phyloP scores from a whole-genome alignment of 1,284 basidiomycete species.

The Coniferiporia weirii region DNA sequence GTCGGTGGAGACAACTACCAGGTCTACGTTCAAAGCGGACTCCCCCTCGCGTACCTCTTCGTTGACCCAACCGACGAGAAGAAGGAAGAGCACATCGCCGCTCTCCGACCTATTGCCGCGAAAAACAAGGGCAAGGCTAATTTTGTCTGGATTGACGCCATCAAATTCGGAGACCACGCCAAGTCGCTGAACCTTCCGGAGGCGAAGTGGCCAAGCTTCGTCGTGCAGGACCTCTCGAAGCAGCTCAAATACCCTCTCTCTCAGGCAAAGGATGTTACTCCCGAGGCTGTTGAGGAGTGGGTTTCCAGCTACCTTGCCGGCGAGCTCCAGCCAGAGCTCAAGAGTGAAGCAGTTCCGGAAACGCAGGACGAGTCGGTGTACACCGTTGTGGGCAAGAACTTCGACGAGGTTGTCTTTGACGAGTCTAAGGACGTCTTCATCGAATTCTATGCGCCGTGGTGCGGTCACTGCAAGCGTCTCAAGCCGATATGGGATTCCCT shows the following conservation, averaged over 20 bases:
- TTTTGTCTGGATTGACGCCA: conserved; percentile 98
- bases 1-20: conserved; percentile 94
- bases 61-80: conserved; percentile 73
- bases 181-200: conserved; percentile 88
- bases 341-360: conserved; percentile 86
- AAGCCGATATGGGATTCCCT: conserved; percentile 93
- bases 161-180: conserved; percentile 94
- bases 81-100: conserved; percentile 63
- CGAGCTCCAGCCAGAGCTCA: conserved; percentile 78
- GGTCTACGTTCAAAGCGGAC: conserved; percentile 74
- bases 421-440: conserved; percentile 93
- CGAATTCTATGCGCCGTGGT: conserved; percentile 98
- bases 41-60: conserved; percentile 95
- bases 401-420: conserved; percentile 83
- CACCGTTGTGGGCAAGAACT: conserved; percentile 85
- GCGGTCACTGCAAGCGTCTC: conserved; percentile 93
- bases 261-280: conserved; percentile 56
- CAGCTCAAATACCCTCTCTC: conserved; percentile 91
- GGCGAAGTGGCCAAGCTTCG: conserved; percentile 89
- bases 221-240: conserved; percentile 81
- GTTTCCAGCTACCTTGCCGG: conserved; percentile 67
- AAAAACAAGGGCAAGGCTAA: conserved; percentile 86
- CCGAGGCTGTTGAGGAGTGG: conserved; percentile 55
- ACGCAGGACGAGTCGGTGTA: conserved; percentile 81
- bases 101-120: conserved; percentile 72